Evolutionary conservation across 352 stramenopile genomes (phyloP).

Genomic region (Pythium inflatum): DNA sequence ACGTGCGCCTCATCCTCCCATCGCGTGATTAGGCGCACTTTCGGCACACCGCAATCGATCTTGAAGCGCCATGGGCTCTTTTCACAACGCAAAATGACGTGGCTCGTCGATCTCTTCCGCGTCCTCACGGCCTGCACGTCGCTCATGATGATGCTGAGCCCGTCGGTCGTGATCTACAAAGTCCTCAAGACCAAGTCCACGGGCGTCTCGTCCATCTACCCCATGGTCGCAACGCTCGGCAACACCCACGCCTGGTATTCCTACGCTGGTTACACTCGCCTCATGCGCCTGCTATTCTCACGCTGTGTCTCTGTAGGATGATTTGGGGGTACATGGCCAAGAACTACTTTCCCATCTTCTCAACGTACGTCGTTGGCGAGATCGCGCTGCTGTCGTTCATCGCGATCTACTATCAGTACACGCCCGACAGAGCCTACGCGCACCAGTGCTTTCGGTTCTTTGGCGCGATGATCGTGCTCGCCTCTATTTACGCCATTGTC

Average conservation of each 20-base stretch:
- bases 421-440: not conserved
- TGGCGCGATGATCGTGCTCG: slow-evolving; percentile 21
- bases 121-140: slow-evolving; percentile 39
- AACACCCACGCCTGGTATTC: slow-evolving; percentile 37
- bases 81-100: slow-evolving; percentile 5
- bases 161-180: slow-evolving; percentile 39
- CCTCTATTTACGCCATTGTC: not conserved
- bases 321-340: slow-evolving; percentile 26
- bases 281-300: not conserved
- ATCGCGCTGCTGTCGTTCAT: slow-evolving; percentile 47
- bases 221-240: slow-evolving; percentile 45
- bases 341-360: slow-evolving; percentile 49
- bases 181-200: slow-evolving; percentile 44
- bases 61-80: not conserved
- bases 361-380: slow-evolving; percentile 45
- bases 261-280: not conserved
- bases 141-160: slow-evolving; percentile 48
- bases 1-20: not conserved
- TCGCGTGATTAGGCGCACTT: not conserved
- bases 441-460: not conserved
- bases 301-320: not conserved
- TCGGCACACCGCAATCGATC: not conserved
- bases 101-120: slow-evolving; percentile 27
- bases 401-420: slow-evolving; percentile 45
- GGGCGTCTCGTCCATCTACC: slow-evolving; percentile 51